Conservation (phyloP, 306 rosid genomes). For the Oemleria cerasiformis region DNA sequence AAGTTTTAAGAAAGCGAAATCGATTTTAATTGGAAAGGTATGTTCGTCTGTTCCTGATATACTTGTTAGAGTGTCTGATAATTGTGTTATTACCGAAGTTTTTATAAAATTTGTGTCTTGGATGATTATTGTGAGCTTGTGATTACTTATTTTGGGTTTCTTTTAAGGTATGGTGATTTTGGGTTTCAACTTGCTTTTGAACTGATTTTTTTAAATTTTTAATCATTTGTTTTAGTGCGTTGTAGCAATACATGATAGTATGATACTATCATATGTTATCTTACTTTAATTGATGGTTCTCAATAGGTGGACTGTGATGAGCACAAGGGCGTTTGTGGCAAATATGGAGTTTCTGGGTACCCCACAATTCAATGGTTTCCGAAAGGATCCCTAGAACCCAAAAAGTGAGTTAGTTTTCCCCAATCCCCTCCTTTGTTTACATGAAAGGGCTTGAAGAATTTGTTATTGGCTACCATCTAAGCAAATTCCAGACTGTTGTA, state of each 20-base stretch:
- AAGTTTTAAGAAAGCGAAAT: slow-evolving; percentile 63
- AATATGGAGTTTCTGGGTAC: slow-evolving; percentile 79
- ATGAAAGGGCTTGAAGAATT: background rate
- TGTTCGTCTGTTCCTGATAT: slow-evolving; percentile 16
- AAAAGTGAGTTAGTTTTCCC: slow-evolving; percentile 47
- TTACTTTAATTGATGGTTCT: slow-evolving; percentile 6
- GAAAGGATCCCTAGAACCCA: slow-evolving; percentile 74
- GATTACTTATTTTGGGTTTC: background rate
- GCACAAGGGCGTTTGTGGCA: slow-evolving; percentile 68
- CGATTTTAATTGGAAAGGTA: slow-evolving; percentile 79
- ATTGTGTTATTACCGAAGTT: background rate
- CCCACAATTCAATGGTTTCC: slow-evolving; percentile 91
- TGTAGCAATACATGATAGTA: background rate
- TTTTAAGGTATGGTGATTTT: background rate
- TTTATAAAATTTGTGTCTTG: slow-evolving; percentile 4
- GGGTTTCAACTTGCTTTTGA: background rate
- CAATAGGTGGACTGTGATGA: slow-evolving; percentile 88
- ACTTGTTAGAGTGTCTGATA: background rate
- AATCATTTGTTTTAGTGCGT: background rate
- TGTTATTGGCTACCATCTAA: background rate
- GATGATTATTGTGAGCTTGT: background rate
- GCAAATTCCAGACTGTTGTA: background rate
- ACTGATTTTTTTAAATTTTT: background rate
- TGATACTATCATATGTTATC: background rate
- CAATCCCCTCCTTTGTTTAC: background rate